Base-by-base conservation (phyloP, 2,329 filamentous ascomycete species). In the Amesomyces nigricolor region DNA sequence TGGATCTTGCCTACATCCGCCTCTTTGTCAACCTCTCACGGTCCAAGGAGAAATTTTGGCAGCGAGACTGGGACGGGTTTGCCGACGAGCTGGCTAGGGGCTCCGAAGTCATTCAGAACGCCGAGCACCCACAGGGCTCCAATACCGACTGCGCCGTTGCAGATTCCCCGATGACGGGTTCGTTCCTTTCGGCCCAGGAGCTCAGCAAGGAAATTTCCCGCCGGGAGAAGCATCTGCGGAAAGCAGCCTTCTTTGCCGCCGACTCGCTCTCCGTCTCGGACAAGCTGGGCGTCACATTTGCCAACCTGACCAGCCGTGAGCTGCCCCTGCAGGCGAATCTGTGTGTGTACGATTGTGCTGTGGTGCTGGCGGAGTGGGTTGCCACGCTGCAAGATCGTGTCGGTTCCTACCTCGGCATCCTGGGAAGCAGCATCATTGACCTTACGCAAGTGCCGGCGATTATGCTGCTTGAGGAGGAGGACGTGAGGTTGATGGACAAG, bases 201-300 rank as follows among this genome's bases (percentile, higher is more conserved):
- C 73, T 77, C 54, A 76, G 75, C 46, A 58, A 54, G 44, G 72
- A 78, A 10, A 83, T 80, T 10, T 85, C 87, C 0, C 86, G 87
- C 56, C 86, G 91, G 2, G 92, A 99, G 72, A 87, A 86, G 61
- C 89, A 95, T 65, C 78, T 97, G 17, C 86, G 92, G 43, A 95
- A 92, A 69, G 94, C 94, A n/a, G 94, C 92, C 0, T 95, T 91
- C 67, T 96, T 95, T 66, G 94, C 94, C 1, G 91, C 90, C 1
- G 91, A 96, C 69, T 95, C 91, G 0, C 80, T 99, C 8, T 83
- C 85, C 29, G 94, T 94, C 83, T 87, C 90, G 2, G 88, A 95
- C 68, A 91, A 88, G 67, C 79, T 94, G 11, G 90, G 90, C 1
- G 83, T 92, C 29, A 90, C 89, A 0, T 94, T 92, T 71, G 86